Evolutionary conservation across 2,329 filamentous ascomycete genomes (phyloP).

Genomic region (Diaporthe capsici): DNA sequence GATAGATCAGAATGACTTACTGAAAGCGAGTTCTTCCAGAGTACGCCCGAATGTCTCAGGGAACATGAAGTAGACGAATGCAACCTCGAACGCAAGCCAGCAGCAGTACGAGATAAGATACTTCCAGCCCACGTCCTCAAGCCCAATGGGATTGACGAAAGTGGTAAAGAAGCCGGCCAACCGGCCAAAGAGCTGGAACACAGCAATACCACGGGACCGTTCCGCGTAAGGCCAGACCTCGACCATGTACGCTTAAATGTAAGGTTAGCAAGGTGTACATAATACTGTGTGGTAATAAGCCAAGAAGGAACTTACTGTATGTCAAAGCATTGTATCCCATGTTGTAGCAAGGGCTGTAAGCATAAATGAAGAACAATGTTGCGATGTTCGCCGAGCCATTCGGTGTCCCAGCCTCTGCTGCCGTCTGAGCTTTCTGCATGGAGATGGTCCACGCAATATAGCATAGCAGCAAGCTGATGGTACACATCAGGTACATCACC

Average conservation of each 20-base stretch:
- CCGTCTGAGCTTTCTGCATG: slow-evolving; percentile 54
- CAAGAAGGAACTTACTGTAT: slow-evolving; percentile 63
- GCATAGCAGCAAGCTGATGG: slow-evolving; percentile 62
- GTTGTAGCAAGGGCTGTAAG: slow-evolving; percentile 73
- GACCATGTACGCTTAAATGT: slow-evolving; percentile 48
- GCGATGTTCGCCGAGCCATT: slow-evolving; percentile 54
- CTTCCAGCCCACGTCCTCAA: slow-evolving; percentile 49
- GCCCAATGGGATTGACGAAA: slow-evolving; percentile 51
- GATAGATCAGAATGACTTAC: slow-evolving; percentile 38
- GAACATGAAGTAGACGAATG: slow-evolving; percentile 48
- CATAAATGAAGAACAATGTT: slow-evolving; percentile 71
- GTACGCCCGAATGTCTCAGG: slow-evolving; percentile 49
- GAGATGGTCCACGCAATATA: slow-evolving; percentile 71
- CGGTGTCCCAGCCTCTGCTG: slow-evolving; percentile 46
- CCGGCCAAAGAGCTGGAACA: slow-evolving; percentile 52
- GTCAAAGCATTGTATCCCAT: slow-evolving; percentile 77
- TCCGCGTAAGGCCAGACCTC: slow-evolving; percentile 51
- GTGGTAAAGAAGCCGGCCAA: slow-evolving; percentile 50
- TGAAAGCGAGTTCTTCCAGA: slow-evolving; percentile 49
- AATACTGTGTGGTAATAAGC: not conserved
- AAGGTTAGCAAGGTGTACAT: not conserved
- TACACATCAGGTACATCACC: slow-evolving; percentile 67
- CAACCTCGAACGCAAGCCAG: slow-evolving; percentile 49
- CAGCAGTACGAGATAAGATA: slow-evolving; percentile 51
- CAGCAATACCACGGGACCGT: slow-evolving; percentile 50